Evolutionary conservation across 352 stramenopile species (phyloP).

Genomic region (Globisporangium spinosum): DNA sequence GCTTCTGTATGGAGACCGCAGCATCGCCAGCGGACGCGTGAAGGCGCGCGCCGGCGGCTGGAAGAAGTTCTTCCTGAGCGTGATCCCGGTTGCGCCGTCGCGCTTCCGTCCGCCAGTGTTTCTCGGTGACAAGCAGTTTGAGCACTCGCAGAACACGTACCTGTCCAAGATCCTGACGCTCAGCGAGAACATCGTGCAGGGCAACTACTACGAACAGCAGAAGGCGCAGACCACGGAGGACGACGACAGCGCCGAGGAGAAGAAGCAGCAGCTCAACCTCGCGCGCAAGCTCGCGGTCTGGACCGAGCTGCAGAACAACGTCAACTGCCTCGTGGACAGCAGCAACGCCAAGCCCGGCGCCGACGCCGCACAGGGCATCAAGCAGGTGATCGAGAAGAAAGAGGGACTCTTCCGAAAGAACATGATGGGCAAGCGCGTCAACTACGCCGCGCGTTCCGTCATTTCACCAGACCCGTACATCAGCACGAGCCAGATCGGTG

Average conservation of each 20-base stretch:
- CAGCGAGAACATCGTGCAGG: constrained; percentile 88
- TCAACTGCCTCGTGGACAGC: constrained; percentile 84
- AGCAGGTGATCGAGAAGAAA: constrained; percentile 99
- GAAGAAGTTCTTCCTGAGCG: constrained; percentile 95
- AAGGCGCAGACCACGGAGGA: constrained; percentile 38
- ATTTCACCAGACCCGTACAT: constrained; percentile 99
- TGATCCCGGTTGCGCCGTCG: constrained; percentile 95
- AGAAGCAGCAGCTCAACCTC: constrained; percentile 71
- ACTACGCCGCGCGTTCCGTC: constrained; percentile 98
- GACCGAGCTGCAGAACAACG: constrained; percentile 96
- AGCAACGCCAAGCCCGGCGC: constrained; percentile 64
- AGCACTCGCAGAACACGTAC: constrained; percentile 97
- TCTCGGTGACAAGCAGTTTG: constrained; percentile 93
- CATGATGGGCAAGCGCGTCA: constrained; percentile 99
- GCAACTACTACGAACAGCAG: constrained; percentile 60
- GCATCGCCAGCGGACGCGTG: constrained; percentile 56
- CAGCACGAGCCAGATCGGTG: constrained; percentile 98
- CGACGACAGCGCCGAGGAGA: constrained; percentile 41
- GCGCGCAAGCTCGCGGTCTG: constrained; percentile 92
- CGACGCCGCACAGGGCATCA: constrained; percentile 89
- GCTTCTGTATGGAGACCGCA: constrained; percentile 89
- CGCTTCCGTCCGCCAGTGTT: constrained; percentile 98
- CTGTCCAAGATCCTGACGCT: constrained; percentile 93
- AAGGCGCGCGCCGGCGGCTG: constrained; percentile 63
- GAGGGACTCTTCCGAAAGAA: constrained; percentile 99